Evolutionary conservation across 1,284 basidiomycete species (phyloP), one percentile per base, ranked within the genome.

Genomic region (Puccinia novopanici): DNA sequence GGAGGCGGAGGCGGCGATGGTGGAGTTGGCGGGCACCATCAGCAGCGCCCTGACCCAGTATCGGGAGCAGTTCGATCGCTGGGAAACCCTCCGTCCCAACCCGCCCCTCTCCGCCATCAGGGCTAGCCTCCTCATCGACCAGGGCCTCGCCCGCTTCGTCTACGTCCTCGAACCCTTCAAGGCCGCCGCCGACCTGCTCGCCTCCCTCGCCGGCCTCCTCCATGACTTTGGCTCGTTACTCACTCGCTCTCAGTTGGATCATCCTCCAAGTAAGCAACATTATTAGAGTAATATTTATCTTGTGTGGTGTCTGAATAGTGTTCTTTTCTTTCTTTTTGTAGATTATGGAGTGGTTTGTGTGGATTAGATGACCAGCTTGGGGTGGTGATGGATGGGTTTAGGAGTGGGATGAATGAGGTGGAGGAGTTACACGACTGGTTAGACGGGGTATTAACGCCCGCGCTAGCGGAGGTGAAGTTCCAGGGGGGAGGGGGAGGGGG

Each of bases 351-450:
- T 34, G 42, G 27, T 48, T 22, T 68, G 1, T 15, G 67, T 27
- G 8, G 24, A 12, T 15, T 68, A 9, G 42, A 37, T 3, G 73
- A 75, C 57, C 6, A 61, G n/a, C n/a, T 9, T 8, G 37, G 3
- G 8, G 13, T 37, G 27, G 40, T 63, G 8, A 40, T 37, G 40
- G 57, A 15, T 17, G 5, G 30, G 1, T 24, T 75, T 2, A 17
- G 10, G 3, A 24, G 57, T 34, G 40, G 24, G 15, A 40, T 42
- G 27, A 3, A 1, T 3, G 34, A 40, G 12, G 17, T 75, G 4
- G n/a, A 9, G 12, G 73, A 75, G 34, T 19, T 75, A 10, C 24
- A 61, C 40, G 55, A 75, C 57, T 75, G 73, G 73, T n/a, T 63
- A 9, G 73, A 75, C n/a, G 73, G 30, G 2, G 19, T 59, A 10